Base-by-base conservation (phyloP, 2,329 filamentous ascomycete genomes). In the Paracamarosporium sp. region DNA sequence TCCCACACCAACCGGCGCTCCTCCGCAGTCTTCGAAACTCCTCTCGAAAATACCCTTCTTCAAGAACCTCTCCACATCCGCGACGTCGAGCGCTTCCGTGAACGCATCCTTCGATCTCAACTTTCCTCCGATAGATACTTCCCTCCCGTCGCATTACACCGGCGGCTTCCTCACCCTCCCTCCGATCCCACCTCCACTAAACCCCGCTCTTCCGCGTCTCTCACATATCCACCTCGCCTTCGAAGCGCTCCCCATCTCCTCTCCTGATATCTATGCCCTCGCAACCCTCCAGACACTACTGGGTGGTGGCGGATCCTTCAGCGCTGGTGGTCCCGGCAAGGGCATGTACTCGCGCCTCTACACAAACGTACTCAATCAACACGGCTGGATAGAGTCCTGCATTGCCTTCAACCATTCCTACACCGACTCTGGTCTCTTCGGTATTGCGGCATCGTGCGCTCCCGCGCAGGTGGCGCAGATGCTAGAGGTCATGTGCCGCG, bases 281-380 rank as follows among this genome's bases (percentile, higher is more conserved):
- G 95, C 95, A 6, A 97, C 94, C 0, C 84, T 99, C 1, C 96
- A 98, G 78, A 98, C 93, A 1, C 89, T 99, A 9, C 91, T 99
- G 31, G 95, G 95, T 56, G 95, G 95, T 46, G 95, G 95, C 47
- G 95, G 95, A 24, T 97, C 93, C 55, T 99, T 99, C 82, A 96
- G 92, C 15, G 95, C 95, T 53, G 95, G 95, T 68, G 95, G 95
- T 0, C 95, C 95, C 4, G 95, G 95, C 52, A 99, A 99, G 82
- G 95, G 95, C 76, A 99, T 99, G 95, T 98, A 98, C 83, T 96
- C 92, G 35, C 90, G 95, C 12, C 86, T 99, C 8, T 99, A 97
- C 83, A 98, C 93, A 62, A 97, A 97, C 75, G 94, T 98, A 0
- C 86, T 99, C 50, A 99, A 99, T 82, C 93, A 98, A 79, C 89